Conservation (phyloP, 108 stramenopile species). For the Skeletonema marinoi region DNA sequence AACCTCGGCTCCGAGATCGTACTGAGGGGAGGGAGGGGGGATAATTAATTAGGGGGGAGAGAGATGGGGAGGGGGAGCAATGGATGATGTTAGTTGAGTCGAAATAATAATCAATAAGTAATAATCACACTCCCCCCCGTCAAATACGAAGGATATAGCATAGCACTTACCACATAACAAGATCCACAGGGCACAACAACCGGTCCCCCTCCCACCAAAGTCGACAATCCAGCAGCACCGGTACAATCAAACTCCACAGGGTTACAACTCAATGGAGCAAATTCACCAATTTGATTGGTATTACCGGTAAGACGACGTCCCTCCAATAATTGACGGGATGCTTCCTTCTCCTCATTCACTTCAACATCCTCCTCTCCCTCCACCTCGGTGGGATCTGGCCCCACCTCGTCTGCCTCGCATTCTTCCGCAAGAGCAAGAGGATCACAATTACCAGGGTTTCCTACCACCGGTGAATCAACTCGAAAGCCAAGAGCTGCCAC, state of each 20-base stretch:
- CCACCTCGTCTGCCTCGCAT: background rate
- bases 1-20: background rate
- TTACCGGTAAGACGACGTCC: slow-evolving; percentile 1
- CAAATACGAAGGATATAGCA: too few relatives aligned
- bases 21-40: background rate
- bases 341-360: background rate
- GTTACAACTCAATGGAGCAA: slow-evolving; percentile 11
- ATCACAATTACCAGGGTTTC: background rate
- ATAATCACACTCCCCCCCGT: too few relatives aligned
- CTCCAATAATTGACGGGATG: background rate
- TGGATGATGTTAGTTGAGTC: background rate
- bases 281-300: background rate
- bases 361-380: background rate
- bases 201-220: background rate
- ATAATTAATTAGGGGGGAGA: too few relatives aligned
- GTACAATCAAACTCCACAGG: background rate
- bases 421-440: background rate
- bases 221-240: background rate
- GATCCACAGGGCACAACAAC: background rate
- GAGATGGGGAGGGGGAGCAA: background rate
- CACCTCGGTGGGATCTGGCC: background rate
- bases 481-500: background rate
- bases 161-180: background rate
- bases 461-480: background rate
- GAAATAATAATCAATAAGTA: background rate